phyloP scores from a whole-genome alignment of 306 rosid species.

The Glycine soja region DNA sequence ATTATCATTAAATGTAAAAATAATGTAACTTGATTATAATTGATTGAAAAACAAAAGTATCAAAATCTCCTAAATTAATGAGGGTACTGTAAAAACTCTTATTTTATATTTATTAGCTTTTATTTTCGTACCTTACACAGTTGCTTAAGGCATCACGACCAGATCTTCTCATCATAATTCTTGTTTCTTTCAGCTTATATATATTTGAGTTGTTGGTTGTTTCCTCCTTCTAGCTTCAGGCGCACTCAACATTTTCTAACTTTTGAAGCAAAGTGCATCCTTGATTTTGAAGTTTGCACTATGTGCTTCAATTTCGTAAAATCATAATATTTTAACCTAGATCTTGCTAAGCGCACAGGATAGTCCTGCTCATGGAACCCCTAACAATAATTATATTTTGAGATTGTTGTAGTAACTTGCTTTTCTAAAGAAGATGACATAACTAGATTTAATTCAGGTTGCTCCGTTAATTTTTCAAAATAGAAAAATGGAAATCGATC shows the following conservation, averaged over 20 bases:
- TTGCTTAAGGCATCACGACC: not conserved
- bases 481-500: not conserved
- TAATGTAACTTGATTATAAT: too few relatives aligned
- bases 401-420: not conserved
- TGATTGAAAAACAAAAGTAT: too few relatives aligned
- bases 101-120: too few relatives aligned
- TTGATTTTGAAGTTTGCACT: constrained; percentile 53
- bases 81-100: too few relatives aligned
- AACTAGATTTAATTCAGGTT: not conserved
- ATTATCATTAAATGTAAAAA: too few relatives aligned
- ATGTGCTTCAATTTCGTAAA: not conserved
- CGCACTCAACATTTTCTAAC: constrained; percentile 47
- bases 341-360: constrained; percentile 36
- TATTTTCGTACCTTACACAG: not conserved
- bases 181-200: not conserved
- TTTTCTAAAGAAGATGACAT: not conserved
- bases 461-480: not conserved
- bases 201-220: not conserved
- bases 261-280: constrained; percentile 59
- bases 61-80: too few relatives aligned
- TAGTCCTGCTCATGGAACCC: constrained; percentile 5
- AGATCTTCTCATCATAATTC: not conserved
- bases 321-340: constrained; percentile 13
- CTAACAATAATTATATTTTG: not conserved
- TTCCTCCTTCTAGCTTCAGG: constrained; percentile 45